Evolutionary conservation across 116 monocot species (phyloP), one percentile per base, ranked within the genome.

Genomic region (Iris pallida): DNA sequence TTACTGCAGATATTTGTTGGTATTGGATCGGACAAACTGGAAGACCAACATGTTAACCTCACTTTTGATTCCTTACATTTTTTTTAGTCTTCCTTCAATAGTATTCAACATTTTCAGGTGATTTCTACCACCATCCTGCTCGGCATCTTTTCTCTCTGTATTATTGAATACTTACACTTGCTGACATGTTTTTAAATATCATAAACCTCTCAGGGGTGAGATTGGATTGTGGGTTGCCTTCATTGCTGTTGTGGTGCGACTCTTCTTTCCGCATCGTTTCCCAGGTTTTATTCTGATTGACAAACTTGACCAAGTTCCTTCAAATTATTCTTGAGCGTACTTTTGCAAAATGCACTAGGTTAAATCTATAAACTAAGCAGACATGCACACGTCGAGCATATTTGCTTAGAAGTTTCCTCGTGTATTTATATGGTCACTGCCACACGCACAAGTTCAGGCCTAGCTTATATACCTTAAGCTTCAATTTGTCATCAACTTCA

Each of bases 11-110:
- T 85, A 85, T 52, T 61, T 85, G 42, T 47, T 85, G 69, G 62
- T 85, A 30, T 67, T 85, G 63, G 85, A 85, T 59, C 81, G 81
- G 12, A 85, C 85, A 71, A 85, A 85, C 56, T 85, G 85, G 85
- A 85, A 43, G 72, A 85, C 85, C 15, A 85, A 85, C 68, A 85
- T 85, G 69, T 49, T 81, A 45, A 85, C 81, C 5, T 58, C 75
- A 48, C 85, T 85, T 69, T 65, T 85, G 19, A 51, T 85, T 57
- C 85, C 85, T 49, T 85, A 85, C 41, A 81, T 85, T 54, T 81
- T 81, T 72, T 64, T 85, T 20, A 75, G 75, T 16, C 75, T 85
- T 41, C 85, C 85, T 7, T 54, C 73, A 8, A 42, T 68, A 7
- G 5, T 85, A 15, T 85, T 85, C 58, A 64, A 49, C 49, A 16